A percentile compares a stretch with the other conserved stretches of the same genome.
Conservation (phyloP, 1,139 yeast species). For the Pneumocystis carinii region DNA sequence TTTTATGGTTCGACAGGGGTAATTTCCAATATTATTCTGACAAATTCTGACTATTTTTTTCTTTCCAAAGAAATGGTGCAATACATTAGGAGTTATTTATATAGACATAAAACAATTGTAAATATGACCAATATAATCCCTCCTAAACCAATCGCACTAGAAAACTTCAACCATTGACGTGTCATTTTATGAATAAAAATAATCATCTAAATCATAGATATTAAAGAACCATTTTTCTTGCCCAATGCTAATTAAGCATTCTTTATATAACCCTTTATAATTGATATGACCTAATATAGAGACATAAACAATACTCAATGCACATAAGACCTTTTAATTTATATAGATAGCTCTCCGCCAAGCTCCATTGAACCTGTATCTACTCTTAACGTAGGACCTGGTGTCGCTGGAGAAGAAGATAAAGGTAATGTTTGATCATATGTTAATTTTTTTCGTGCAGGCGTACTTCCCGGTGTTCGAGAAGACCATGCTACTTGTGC, state of each 20-base stretch:
- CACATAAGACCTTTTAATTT: neutral
- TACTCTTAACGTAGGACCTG: neutral
- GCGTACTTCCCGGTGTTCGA: neutral
- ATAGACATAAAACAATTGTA: neutral
- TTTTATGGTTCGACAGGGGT: neutral
- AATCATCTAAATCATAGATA: too few species aligned
- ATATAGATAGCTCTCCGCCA: neutral
- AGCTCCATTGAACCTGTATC: neutral
- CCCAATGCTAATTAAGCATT: neutral
- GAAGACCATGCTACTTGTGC: slow-evolving; percentile 14
- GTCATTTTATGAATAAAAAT: too few species aligned
- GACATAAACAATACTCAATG: neutral
- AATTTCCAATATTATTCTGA: neutral
- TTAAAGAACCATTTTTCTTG: too few species aligned
- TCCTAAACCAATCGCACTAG: neutral
- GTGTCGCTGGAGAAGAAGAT: neutral
- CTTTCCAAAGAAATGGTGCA: neutral
- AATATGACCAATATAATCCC: neutral
- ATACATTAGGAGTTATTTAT: neutral
- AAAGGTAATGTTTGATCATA: neutral
- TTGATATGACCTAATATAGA: too few species aligned
- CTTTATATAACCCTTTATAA: neutral
- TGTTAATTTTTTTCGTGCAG: slow-evolving; percentile 5
- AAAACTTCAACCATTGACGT: too few species aligned
- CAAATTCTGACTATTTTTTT: neutral